Base-by-base conservation (phyloP, 1,139 yeast species). In the Yamadazyma dendronema region DNA sequence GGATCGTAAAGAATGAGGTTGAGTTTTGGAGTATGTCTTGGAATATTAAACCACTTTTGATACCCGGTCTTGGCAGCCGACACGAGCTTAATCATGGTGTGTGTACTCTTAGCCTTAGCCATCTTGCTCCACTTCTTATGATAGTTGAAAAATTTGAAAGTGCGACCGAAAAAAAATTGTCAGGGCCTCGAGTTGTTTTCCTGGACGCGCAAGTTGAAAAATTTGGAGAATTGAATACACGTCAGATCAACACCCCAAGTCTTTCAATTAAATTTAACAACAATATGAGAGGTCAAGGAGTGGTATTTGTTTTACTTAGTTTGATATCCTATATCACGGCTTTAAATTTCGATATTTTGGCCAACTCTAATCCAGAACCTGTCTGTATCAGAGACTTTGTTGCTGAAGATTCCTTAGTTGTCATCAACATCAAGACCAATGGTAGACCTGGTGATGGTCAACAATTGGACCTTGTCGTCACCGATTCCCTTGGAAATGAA, bases 1-100 rank as follows among this genome's bases (percentile, higher is more conserved):
- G 97, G 97, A 58, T 92, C 98, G 58, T 92, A 92, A 54, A 95
- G 76, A 34, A 90, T 84, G 59, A 88, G 92, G 37, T 81, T 81
- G 47, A 90, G 81, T 41, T 78, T 69, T 33, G 86, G 86, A 5
- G 95, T 79, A 35, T 85, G 80, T 67, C 97, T 81, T 37, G 92
- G 94, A 38, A 90, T 78, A 40, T 81, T 72, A 47, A 89, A 79
- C 62, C 90, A 84, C 57, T 94, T 79, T 58, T 80, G 79, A 59
- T 74, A 85, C 3, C 97, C 97, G 1, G 97, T 89, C 50, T 83
- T 77, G 21, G 97, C 97, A 1, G 92, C 74, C 1, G 96, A 87
- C 2, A 87, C 67, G 47, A 88, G 70, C 60, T 71, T 68, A 40
- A 71, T 71, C 77, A 71, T 71, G 33, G 76, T 70, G 43, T 65